A percentile compares a stretch with the other conserved stretches of the same genome.
phyloP scores from a whole-genome alignment of 306 rosid genomes.

The Gastrolobium villosum region DNA sequence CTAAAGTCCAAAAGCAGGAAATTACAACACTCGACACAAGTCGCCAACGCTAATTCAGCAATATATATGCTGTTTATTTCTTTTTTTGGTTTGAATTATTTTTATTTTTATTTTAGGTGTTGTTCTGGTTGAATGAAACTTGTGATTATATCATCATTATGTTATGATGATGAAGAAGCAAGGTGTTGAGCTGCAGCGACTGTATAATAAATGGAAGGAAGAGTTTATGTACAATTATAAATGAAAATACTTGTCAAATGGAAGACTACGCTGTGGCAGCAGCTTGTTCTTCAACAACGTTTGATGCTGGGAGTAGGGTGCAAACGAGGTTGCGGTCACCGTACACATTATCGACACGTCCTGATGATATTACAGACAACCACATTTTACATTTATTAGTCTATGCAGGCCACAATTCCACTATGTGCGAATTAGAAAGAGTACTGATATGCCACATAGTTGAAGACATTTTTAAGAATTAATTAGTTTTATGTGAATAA shows the following conservation, averaged over 20 bases:
- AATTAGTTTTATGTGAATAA: too few relatives aligned
- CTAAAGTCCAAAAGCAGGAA: not conserved
- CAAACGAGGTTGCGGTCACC: conserved; percentile 99
- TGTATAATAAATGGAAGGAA: conserved; percentile 52
- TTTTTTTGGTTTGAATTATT: too few relatives aligned
- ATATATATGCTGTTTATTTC: not conserved
- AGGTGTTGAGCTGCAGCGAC: conserved; percentile 47
- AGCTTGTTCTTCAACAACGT: conserved; percentile 83
- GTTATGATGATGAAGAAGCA: too few relatives aligned
- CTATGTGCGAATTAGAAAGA: too few relatives aligned
- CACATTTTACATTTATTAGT: conserved; percentile 28
- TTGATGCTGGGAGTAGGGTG: conserved; percentile 88
- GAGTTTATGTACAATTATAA: conserved; percentile 56
- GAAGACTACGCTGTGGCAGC: conserved; percentile 85
- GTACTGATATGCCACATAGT: too few relatives aligned
- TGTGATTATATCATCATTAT: too few relatives aligned
- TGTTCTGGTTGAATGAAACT: too few relatives aligned
- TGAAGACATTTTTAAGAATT: too few relatives aligned
- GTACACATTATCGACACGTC: conserved; percentile 73
- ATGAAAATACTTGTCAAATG: conserved; percentile 24
- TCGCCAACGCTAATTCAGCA: too few relatives aligned
- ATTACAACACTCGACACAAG: not conserved
- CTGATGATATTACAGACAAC: conserved; percentile 49
- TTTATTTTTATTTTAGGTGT: not conserved
- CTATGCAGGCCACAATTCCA: conserved; percentile 6